These are phyloP conservation scores for Articulospora tetracladia DNA, from an alignment of 495 filamentous ascomycete genomes.

Conservation along the genomic window DNA sequence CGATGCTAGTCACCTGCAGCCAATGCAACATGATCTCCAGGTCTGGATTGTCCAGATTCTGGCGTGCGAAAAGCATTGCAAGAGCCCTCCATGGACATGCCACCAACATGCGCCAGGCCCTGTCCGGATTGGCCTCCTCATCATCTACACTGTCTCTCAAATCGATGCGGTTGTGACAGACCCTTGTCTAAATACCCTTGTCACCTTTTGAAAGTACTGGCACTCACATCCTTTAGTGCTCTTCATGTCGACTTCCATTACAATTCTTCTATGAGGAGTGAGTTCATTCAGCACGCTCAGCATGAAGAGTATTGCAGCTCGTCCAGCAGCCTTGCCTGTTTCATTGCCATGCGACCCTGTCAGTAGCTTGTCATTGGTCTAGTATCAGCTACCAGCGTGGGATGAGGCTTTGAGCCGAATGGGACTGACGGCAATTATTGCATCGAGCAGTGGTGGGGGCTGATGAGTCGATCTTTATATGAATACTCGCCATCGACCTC, in stretches of 20 bases:
- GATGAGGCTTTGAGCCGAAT: slow-evolving; percentile 15
- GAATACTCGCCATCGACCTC: slow-evolving; percentile 18
- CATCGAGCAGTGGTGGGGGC: slow-evolving; percentile 13
- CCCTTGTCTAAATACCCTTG: slow-evolving; percentile 20
- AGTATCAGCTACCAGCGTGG: slow-evolving; percentile 19
- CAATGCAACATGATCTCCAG: slow-evolving; percentile 8
- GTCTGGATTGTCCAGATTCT: slow-evolving; percentile 9
- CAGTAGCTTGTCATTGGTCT: slow-evolving; percentile 16
- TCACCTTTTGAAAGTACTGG: slow-evolving; percentile 19
- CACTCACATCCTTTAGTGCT: slow-evolving; percentile 20
- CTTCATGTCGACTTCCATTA: slow-evolving; percentile 10
- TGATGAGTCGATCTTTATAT: slow-evolving; percentile 23
- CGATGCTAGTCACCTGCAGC: slow-evolving; percentile 16
- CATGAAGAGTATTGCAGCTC: slow-evolving; percentile 9
- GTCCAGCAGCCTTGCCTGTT: slow-evolving; percentile 23
- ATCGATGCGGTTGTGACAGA: slow-evolving; percentile 21
- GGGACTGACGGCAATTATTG: slow-evolving; percentile 18
- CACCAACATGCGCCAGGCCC: slow-evolving; percentile 12
- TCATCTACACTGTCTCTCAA: slow-evolving; percentile 25
- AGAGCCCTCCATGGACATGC: slow-evolving; percentile 15
- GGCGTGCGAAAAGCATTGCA: slow-evolving; percentile 19
- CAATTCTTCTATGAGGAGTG: neutral
- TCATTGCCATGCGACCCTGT: slow-evolving; percentile 17
- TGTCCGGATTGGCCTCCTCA: slow-evolving; percentile 15
- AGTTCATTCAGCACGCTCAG: slow-evolving; percentile 7